Base-by-base conservation (phyloP, 2,329 filamentous ascomycete species). In the Neonectria hederae region DNA sequence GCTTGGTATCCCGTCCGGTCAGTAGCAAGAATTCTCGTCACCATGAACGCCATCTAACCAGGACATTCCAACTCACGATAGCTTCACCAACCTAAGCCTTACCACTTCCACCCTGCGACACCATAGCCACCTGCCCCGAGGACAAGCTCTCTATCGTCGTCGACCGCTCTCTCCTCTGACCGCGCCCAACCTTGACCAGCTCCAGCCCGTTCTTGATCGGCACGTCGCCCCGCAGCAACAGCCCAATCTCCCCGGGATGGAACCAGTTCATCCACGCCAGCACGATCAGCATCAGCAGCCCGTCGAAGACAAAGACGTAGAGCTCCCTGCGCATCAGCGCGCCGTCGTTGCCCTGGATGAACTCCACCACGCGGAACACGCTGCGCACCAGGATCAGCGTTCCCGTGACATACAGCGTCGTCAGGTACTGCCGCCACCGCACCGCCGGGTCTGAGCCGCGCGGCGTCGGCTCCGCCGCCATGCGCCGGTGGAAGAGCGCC, bases 301-400 rank as follows among this genome's bases (percentile, higher is more conserved):
- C 76, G 49, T 82, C 80, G 40, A 82, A 80, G 8, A 79, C 62
- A 58, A 80, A 81, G 2, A 80, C 65, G 57, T 73, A 77, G 5
- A 69, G 69, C 68, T 81, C 79, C 43, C 76, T 75, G 21, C 63
- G 62, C 57, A 80, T 70, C 19, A 81, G 45, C 3, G 74, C 73
- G 0, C 78, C 79, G 13, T 72, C 67, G 6, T 75, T 72, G 3
- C 80, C 79, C 58, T 78, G 69, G 6, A 74, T 74, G 58, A 82
- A 84, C 68, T 84, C 82, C 11, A 82, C 68, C 3, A 80, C 76
- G 7, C 82, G 76, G 59, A 82, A 81, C 3, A 82, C 40, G 24
- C 78, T 81, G 22, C 82, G 74, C 3, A 82, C 67, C 58, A 81
- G 76, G 51, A 84, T 82, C 19, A 82, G 69, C 0, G 66, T 9